Base-by-base conservation (phyloP, 2,329 filamentous ascomycete genomes). In the Capronia epimyces region DNA sequence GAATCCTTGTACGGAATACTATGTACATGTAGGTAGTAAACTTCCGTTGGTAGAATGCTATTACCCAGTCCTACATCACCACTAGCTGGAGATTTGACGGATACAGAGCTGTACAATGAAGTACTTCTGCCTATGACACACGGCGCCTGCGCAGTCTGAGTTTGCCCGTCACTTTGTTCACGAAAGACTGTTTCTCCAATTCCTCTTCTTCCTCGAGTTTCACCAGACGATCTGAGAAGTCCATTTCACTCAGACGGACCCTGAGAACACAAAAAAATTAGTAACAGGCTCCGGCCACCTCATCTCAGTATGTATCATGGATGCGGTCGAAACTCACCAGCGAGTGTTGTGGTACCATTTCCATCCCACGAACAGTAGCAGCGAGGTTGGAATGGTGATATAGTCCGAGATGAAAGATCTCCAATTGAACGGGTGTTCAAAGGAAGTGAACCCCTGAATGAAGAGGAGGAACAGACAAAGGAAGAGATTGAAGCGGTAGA, bases 391-490 rank as follows among this genome's bases (percentile, higher is more conserved):
- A 21, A 52, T 43, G 25, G 39, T 47, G 24, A 52, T 43, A 31
- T 52, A 52, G 29, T 18, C 22, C 15, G 31, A n/a, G 8, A 52
- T 31, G 18, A 52, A 52, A 20, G 20, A 18, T 20, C n/a, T 20
- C 18, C 22, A 34, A 29, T 44, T 42, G 34, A 43, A 45, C 12
- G 40, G 47, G 18, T 39, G 34, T 36, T 42, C 20, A 12, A 52
- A 43, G 13, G 29, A 15, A 18, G 36, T 37, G 67, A 87, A 87
- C 2, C 84, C 84, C 62, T 82, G 82, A 0, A 84, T 86, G 18
- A 87, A 53, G 45, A 82, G 75, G 54, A 87, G 82, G 43, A 86
- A 65, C 2, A 77, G 54, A 65, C 77, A 83, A 69, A 84, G 83
- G 64, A 82, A 78, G 3, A 86, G 70, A 40, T 44, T 46, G 15